A percentile compares a stretch with the other conserved stretches of the same genome.
Conservation (phyloP, 1,139 yeast genomes). For the Diutina sp. region DNA sequence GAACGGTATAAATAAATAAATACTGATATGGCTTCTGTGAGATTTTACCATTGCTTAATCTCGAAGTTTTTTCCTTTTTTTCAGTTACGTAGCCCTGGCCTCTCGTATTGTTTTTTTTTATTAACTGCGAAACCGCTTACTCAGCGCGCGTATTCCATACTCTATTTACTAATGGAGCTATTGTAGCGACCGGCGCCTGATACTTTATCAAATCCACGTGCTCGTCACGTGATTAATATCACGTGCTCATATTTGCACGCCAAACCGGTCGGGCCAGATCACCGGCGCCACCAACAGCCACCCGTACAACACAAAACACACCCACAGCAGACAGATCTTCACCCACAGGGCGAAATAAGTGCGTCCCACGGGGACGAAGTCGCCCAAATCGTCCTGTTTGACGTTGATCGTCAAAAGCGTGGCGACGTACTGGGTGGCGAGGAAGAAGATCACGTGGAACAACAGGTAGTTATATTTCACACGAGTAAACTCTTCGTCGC, state of each 20-base stretch:
- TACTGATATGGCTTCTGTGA: too few relatives aligned
- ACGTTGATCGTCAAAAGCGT: conserved; percentile 87
- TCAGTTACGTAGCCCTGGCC: too few relatives aligned
- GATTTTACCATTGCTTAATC: too few relatives aligned
- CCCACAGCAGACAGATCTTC: conserved; percentile 85
- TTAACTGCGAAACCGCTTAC: too few relatives aligned
- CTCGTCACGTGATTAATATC: too few relatives aligned
- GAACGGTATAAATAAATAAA: too few relatives aligned
- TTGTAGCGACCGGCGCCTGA: not conserved
- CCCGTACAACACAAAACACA: conserved; percentile 70
- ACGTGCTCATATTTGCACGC: not conserved
- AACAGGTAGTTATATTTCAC: conserved; percentile 81
- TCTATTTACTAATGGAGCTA: not conserved
- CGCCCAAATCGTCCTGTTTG: conserved; percentile 71
- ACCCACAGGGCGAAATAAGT: conserved; percentile 95
- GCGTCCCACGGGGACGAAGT: conserved; percentile 93
- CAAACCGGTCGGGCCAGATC: conserved; percentile 76
- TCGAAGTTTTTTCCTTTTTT: too few relatives aligned
- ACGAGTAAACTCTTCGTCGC: conserved; percentile 49
- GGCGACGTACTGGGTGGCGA: conserved; percentile 97
- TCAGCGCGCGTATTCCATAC: too few relatives aligned
- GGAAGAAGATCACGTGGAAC: conserved; percentile 82
- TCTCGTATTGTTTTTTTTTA: too few relatives aligned
- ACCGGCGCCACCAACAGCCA: conserved; percentile 94
- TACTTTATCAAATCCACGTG: not conserved